Base-by-base conservation (phyloP, 208 protist genomes). In the Leishmania tarentolae region DNA sequence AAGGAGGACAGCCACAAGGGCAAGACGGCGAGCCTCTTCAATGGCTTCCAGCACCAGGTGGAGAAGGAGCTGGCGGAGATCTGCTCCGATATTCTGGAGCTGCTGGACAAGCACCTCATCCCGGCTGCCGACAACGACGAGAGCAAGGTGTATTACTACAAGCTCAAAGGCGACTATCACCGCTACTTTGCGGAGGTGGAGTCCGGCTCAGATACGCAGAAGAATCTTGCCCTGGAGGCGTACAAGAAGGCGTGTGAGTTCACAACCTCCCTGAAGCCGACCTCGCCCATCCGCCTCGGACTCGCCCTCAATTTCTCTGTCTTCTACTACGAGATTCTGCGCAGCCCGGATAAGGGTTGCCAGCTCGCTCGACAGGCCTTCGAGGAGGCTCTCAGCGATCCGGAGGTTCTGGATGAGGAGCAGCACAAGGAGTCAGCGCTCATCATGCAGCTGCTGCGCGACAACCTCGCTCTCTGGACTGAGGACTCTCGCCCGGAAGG, bases 321-420 rank as follows among this genome's bases (percentile, higher is more conserved):
- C 53, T 99, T 99, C 90, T 99, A 99, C 89, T 99, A 99, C 90
- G 99, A 99, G 91, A 99, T 99, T 85, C 87, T 99, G 31, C 99
- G 99, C 82, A 93, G 91, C 65, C 98, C 98, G 50, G 98, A 99
- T 75, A 92, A 94, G 86, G 99, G 99, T 66, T 99, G 98, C 88
- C 87, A 98, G 79, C 90, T 99, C 50, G 99, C 99, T 31, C 99
- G 99, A 66, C 90, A 99, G 88, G 98, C 98, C 73, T 99, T 99
- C 76, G 99, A 99, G 87, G 97, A 99, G 80, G 98, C 98, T 61
- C 94, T 99, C 76, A 93, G 92, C 76, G 99, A 99, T 79, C 91
- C 99, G 4, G 98, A 99, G 83, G 98, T 96, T 69, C 92, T 99
- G 53, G 89, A 94, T 75, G 99, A 99, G 91, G 98, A 99, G 61